phyloP scores from a whole-genome alignment of 345 rosid species.

The Aquilaria sinensis region DNA sequence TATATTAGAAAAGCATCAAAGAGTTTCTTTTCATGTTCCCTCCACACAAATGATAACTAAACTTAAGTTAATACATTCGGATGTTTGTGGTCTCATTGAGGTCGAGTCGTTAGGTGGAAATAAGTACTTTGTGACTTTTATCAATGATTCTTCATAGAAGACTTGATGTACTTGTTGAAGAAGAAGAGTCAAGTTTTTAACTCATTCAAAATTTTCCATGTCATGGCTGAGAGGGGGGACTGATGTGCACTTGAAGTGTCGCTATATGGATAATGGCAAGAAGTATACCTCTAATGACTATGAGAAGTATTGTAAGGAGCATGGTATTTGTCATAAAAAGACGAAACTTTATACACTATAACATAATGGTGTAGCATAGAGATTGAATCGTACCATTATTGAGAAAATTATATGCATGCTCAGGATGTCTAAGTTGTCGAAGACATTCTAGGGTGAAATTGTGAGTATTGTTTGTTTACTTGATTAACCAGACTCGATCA shows the following conservation, averaged over 20 bases:
- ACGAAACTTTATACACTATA: too few species aligned
- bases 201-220: not conserved
- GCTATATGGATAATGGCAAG: not conserved
- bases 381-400: too few species aligned
- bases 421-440: too few species aligned
- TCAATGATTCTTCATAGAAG: not conserved
- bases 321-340: too few species aligned
- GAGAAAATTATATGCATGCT: too few species aligned
- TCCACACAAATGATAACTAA: not conserved
- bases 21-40: not conserved
- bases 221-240: not conserved
- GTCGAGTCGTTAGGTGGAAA: not conserved
- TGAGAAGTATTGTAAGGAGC: too few species aligned
- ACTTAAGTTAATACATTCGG: not conserved
- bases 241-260: too few species aligned
- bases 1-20: not conserved
- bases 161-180: not conserved
- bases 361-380: too few species aligned
- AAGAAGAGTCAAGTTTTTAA: not conserved
- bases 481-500: too few species aligned
- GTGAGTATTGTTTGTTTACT: too few species aligned
- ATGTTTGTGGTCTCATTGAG: not conserved
- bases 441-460: too few species aligned
- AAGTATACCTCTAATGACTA: too few species aligned
- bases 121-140: not conserved